phyloP scores from a whole-genome alignment of 2,329 filamentous ascomycete species.

The Scortechinia acanthostroma region DNA sequence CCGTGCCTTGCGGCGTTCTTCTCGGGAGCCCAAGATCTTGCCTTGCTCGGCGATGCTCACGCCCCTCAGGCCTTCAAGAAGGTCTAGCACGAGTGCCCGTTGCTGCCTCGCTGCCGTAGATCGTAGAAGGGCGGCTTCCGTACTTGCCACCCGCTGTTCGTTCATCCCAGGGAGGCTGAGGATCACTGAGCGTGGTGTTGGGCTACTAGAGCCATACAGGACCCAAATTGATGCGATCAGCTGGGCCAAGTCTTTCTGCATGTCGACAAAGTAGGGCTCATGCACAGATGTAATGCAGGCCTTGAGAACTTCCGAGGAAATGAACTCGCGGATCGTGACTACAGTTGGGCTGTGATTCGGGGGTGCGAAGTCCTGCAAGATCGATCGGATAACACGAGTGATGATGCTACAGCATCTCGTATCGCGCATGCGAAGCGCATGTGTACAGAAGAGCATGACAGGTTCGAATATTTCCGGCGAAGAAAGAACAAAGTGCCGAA shows the following conservation, averaged over 20 bases:
- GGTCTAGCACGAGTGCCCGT: slow-evolving; percentile 72
- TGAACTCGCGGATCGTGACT: slow-evolving; percentile 76
- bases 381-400: slow-evolving; percentile 75
- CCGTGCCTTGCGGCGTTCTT: slow-evolving; percentile 1
- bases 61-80: slow-evolving; percentile 80
- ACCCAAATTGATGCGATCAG: slow-evolving; percentile 81
- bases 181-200: slow-evolving; percentile 70
- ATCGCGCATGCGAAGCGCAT: slow-evolving; percentile 83
- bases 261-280: slow-evolving; percentile 92
- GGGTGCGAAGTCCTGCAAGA: slow-evolving; percentile 69
- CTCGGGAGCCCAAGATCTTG: slow-evolving; percentile 42
- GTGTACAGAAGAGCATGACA: slow-evolving; percentile 82
- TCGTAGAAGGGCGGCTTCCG: slow-evolving; percentile 50
- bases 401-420: slow-evolving; percentile 81
- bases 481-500: slow-evolving; percentile 3
- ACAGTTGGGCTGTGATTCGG: slow-evolving; percentile 9
- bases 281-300: slow-evolving; percentile 85
- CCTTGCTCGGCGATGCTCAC: slow-evolving; percentile 91
- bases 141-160: slow-evolving; percentile 56
- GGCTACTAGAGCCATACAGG: slow-evolving; percentile 63
- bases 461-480: slow-evolving; percentile 64
- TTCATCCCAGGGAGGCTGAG: slow-evolving; percentile 73
- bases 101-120: slow-evolving; percentile 66
- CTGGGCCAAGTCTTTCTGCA: slow-evolving; percentile 83
- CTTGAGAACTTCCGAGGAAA: slow-evolving; percentile 80